A percentile compares a stretch with the other conserved stretches of the same genome.
Conservation (phyloP, 208 protist genomes). For the Leishmania braziliensis region DNA sequence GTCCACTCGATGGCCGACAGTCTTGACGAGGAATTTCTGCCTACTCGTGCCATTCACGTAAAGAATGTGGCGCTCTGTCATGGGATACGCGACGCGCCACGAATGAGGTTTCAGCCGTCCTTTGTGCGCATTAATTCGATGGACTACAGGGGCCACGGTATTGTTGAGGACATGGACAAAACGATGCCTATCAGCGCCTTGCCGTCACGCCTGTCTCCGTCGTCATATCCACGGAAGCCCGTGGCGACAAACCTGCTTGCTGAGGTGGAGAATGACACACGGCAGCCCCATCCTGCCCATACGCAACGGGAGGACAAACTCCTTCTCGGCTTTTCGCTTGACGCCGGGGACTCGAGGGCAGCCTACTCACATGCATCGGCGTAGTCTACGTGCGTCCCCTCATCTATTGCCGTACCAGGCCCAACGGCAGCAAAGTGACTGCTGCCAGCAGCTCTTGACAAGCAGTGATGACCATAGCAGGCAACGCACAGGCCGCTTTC, state of each 20-base stretch:
- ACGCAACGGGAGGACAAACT: background rate
- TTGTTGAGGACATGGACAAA: conserved; percentile 23
- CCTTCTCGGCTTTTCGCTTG: background rate
- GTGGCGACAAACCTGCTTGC: background rate
- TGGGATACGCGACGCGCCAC: background rate
- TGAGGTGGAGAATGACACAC: background rate
- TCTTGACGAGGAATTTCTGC: conserved; percentile 23
- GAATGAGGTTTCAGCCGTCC: conserved; percentile 5
- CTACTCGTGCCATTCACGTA: conserved; percentile 13
- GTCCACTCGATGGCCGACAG: conserved; percentile 20
- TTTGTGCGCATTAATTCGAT: conserved; percentile 29
- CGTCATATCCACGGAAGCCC: background rate
- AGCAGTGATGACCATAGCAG: background rate
- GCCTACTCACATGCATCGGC: background rate
- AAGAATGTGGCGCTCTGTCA: conserved; percentile 1
- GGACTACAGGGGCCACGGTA: conserved; percentile 18
- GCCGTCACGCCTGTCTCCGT: background rate
- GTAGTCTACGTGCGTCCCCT: background rate
- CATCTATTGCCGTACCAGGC: background rate
- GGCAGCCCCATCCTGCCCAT: background rate
- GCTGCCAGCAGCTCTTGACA: background rate
- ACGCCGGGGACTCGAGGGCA: background rate
- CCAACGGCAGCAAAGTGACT: background rate
- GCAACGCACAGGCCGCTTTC: background rate
- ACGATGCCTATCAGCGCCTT: conserved; percentile 1